These are phyloP conservation scores for Scheffersomyces stambukii DNA, from an alignment of 1,139 yeast genomes.

Conservation along the genomic window DNA sequence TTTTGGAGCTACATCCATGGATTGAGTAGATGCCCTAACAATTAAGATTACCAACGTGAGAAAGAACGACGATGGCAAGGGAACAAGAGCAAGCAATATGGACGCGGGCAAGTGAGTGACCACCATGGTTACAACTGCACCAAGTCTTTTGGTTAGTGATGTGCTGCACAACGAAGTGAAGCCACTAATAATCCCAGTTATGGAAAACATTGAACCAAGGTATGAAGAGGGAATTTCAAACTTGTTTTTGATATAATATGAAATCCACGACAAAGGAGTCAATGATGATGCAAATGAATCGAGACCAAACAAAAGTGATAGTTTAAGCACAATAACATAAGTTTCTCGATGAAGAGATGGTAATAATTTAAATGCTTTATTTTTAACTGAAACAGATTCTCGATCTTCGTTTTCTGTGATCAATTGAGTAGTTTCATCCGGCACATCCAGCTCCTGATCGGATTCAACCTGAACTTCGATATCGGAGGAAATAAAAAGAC, in stretches of 20 bases:
- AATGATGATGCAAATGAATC: constrained; percentile 44
- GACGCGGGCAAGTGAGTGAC: constrained; percentile 43
- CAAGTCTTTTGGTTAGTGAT: constrained; percentile 37
- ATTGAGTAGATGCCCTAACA: constrained; percentile 33
- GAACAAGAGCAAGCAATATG: constrained; percentile 31
- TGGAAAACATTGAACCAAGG: constrained; percentile 37
- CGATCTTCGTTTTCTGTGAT: constrained; percentile 5
- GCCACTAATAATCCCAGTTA: constrained; percentile 37
- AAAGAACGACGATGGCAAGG: constrained; percentile 28
- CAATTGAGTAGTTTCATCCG: constrained; percentile 12
- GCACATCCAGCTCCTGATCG: background rate
- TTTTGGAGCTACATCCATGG: constrained; percentile 45
- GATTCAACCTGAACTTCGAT: constrained; percentile 15
- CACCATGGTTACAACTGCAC: constrained; percentile 44
- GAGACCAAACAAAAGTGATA: constrained; percentile 35
- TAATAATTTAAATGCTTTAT: constrained; percentile 12
- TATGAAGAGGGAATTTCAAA: constrained; percentile 29
- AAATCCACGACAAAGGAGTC: constrained; percentile 42
- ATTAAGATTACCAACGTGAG: constrained; percentile 28
- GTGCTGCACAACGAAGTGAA: constrained; percentile 40
- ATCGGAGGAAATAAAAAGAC: constrained; percentile 15
- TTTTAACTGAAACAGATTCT: constrained; percentile 5
- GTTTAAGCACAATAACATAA: constrained; percentile 24
- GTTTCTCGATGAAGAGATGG: constrained; percentile 18
- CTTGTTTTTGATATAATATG: constrained; percentile 35